phyloP scores from a whole-genome alignment of 768 basidiomycete species.

The Hemileccinum impolitum region DNA sequence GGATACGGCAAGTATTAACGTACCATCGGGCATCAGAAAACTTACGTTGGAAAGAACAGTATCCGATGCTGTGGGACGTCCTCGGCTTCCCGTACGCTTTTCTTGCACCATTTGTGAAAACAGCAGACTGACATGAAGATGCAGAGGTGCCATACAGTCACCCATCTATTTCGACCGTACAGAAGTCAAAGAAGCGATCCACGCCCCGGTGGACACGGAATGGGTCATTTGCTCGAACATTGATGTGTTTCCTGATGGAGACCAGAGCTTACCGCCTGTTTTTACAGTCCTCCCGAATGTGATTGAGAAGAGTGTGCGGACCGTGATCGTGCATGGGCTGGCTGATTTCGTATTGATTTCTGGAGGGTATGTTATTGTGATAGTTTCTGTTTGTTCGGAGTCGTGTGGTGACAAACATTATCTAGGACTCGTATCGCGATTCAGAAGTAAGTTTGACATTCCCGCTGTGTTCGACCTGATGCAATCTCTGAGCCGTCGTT shows the following conservation, averaged over 20 bases:
- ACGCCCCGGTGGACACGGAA: constrained; percentile 56
- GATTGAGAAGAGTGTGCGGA: constrained; percentile 66
- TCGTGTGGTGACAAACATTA: constrained; percentile 1
- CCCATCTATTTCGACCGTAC: constrained; percentile 68
- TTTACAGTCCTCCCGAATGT: constrained; percentile 68
- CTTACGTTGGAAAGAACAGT: constrained; percentile 26
- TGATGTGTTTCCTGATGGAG: constrained; percentile 60
- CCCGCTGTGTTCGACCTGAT: background rate
- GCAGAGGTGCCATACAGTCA: constrained; percentile 53
- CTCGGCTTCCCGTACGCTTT: constrained; percentile 68
- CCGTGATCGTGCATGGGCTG: constrained; percentile 68
- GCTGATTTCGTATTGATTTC: constrained; percentile 73
- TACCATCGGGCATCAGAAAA: background rate
- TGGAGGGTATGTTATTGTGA: constrained; percentile 51
- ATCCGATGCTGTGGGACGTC: constrained; percentile 73
- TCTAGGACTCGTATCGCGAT: constrained; percentile 55
- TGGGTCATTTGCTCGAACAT: constrained; percentile 68
- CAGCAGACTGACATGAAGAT: background rate
- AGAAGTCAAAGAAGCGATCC: constrained; percentile 64
- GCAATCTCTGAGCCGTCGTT: background rate
- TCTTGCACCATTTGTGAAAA: background rate
- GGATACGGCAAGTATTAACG: constrained; percentile 46
- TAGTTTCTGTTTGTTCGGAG: background rate
- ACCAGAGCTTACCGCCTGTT: constrained; percentile 57
- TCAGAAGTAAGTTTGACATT: constrained; percentile 48